A percentile compares a stretch with the other conserved stretches of the same genome.
Evolutionary conservation across 306 rosid species (phyloP).

Genomic region (Corylus americana): DNA sequence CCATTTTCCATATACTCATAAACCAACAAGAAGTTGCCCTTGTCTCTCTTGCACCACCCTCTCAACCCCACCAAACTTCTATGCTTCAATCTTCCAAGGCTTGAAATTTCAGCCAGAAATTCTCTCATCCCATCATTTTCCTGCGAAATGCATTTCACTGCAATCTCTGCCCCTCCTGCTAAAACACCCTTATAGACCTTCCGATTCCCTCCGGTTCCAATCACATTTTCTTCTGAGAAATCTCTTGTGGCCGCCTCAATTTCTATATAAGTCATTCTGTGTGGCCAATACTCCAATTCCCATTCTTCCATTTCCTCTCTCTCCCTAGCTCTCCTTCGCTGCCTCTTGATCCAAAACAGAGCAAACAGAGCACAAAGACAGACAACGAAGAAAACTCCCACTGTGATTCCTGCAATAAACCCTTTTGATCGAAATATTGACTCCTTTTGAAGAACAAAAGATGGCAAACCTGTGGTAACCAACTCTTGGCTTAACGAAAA

Average conservation of each 20-base stretch:
- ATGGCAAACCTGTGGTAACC: slow-evolving; percentile 59
- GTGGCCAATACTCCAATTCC: slow-evolving; percentile 96
- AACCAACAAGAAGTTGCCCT: slow-evolving; percentile 59
- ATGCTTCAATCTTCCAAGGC: slow-evolving; percentile 82
- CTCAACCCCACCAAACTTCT: slow-evolving; percentile 66
- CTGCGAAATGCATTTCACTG: slow-evolving; percentile 76
- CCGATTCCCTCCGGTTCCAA: slow-evolving; percentile 85
- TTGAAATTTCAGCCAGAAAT: slow-evolving; percentile 78
- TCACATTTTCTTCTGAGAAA: slow-evolving; percentile 66
- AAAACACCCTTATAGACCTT: slow-evolving; percentile 75
- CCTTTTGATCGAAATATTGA: slow-evolving; percentile 56
- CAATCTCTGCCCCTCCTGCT: slow-evolving; percentile 55
- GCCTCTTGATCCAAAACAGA: slow-evolving; percentile 43
- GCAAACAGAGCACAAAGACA: slow-evolving; percentile 35
- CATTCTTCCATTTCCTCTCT: slow-evolving; percentile 86
- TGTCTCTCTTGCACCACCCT: slow-evolving; percentile 86
- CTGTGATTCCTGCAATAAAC: slow-evolving; percentile 52
- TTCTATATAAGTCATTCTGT: slow-evolving; percentile 61
- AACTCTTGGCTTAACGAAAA: slow-evolving; percentile 57
- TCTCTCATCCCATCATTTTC: slow-evolving; percentile 74
- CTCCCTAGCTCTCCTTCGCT: slow-evolving; percentile 34
- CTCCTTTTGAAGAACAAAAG: slow-evolving; percentile 70
- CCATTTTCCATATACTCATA: slow-evolving; percentile 92
- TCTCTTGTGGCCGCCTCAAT: slow-evolving; percentile 63
- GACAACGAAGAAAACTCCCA: slow-evolving; percentile 38